Base-by-base conservation (phyloP, 495 filamentous ascomycete genomes). In the Apodospora peruviana region DNA sequence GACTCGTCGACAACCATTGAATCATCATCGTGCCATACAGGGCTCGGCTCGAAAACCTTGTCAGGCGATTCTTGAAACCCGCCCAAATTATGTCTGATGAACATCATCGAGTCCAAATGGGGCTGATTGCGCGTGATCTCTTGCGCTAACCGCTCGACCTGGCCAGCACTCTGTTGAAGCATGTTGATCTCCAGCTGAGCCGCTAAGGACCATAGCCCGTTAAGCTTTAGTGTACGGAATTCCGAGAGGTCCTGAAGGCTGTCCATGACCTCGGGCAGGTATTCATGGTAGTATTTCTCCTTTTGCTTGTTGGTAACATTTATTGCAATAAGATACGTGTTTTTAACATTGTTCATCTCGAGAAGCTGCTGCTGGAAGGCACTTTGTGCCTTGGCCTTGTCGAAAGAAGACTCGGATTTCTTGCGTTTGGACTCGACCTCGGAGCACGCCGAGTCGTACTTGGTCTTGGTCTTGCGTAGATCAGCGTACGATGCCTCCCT, bases 261-360 rank as follows among this genome's bases (percentile, higher is more conserved):
- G 70, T 99, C 89, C 56, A 99, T 72, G 25, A 99, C 62, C 50
- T 96, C 91, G 3, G 93, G 93, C 18, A 99, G 78, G 64, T 96
- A 96, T 74, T 96, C 90, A 62, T 97, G 82, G 58, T 90, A 99
- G 69, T 96, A 96, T 62, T 83, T 89, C 64, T 95, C 88, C 70
- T 96, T 97, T 59, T 95, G 83, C 65, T 88, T 91, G 69, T 99
- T 99, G 32, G 91, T 90, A 37, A 96, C 87, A 61, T 91, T 93
- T 72, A 99, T 94, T 46, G 80, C 79, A 53, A 99, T 91, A 32
- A 99, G 72, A 59, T 99, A 99, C 2, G 88, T 90, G 60, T 97
- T 99, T 86, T 99, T 99, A 59, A 87, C 80, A 62, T 97, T 97
- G 66, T 88, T 84, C 94, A 97, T 97, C 46, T 97, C 91, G 35